Evolutionary conservation across 495 filamentous ascomycete species (phyloP).

Genomic region (Wilcoxina mikolae): DNA sequence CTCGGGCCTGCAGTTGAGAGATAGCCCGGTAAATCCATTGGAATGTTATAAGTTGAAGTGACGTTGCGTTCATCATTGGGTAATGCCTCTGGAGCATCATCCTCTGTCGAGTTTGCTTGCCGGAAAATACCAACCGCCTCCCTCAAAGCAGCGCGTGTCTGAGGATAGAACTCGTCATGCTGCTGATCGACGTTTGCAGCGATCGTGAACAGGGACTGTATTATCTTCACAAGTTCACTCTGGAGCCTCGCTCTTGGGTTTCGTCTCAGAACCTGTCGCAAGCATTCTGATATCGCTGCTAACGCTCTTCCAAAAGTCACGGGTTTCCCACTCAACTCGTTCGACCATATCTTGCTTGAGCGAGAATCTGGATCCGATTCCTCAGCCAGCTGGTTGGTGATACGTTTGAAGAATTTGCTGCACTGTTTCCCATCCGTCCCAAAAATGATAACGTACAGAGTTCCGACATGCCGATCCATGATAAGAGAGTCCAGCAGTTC

Average conservation of each 20-base stretch:
- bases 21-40: slow-evolving; percentile 37
- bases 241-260: not conserved
- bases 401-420: not conserved
- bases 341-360: not conserved
- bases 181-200: not conserved
- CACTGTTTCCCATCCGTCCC: not conserved
- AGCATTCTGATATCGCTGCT: not conserved
- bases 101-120: not conserved
- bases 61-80: too few species aligned
- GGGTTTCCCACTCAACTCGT: not conserved
- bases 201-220: not conserved
- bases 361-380: too few species aligned
- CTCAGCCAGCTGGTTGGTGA: not conserved
- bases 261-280: not conserved
- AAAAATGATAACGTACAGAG: not conserved
- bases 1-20: slow-evolving; percentile 40
- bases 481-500: not conserved
- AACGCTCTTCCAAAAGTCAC: not conserved
- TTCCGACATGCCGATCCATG: not conserved
- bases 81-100: too few species aligned
- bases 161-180: not conserved
- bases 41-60: slow-evolving; percentile 13
- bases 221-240: not conserved
- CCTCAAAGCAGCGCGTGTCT: not conserved
- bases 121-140: not conserved